phyloP scores from a whole-genome alignment of 1,284 basidiomycete species.

The Volvariella volvacea region DNA sequence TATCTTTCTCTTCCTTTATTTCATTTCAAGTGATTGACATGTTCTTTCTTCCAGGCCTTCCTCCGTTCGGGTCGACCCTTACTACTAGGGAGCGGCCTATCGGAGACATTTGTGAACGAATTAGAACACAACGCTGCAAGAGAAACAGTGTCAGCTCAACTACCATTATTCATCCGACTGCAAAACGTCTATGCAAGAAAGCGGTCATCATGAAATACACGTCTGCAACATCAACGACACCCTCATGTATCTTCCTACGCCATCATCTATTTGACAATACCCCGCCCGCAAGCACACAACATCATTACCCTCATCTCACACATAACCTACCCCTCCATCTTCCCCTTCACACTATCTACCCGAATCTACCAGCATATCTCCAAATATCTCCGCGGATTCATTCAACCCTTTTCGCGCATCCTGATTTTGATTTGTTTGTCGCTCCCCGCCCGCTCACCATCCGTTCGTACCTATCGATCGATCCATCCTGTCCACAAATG shows the following conservation, averaged over 20 bases:
- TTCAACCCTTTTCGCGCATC: too few relatives aligned
- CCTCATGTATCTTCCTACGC: not conserved
- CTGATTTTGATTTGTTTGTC: too few relatives aligned
- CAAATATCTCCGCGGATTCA: too few relatives aligned
- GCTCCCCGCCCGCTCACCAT: too few relatives aligned
- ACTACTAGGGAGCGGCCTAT: slow-evolving; percentile 54
- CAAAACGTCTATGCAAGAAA: slow-evolving; percentile 56
- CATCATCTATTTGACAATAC: too few relatives aligned
- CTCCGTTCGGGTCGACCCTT: slow-evolving; percentile 58
- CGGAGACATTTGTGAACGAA: slow-evolving; percentile 42
- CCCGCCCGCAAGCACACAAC: too few relatives aligned
- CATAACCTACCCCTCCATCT: too few relatives aligned
- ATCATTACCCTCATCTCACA: too few relatives aligned
- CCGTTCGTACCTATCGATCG: too few relatives aligned
- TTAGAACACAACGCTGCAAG: slow-evolving; percentile 40
- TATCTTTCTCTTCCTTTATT: not conserved
- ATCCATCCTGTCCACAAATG: too few relatives aligned
- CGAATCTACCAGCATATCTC: too few relatives aligned
- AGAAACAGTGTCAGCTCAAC: slow-evolving; percentile 45
- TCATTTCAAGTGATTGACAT: not conserved
- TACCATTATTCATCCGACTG: slow-evolving; percentile 44
- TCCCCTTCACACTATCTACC: too few relatives aligned
- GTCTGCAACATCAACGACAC: slow-evolving; percentile 3
- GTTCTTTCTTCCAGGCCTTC: slow-evolving; percentile 46
- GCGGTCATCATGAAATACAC: slow-evolving; percentile 24